phyloP scores from a whole-genome alignment of 371 early-diverging fungal species.

The Globomyces sp. region DNA sequence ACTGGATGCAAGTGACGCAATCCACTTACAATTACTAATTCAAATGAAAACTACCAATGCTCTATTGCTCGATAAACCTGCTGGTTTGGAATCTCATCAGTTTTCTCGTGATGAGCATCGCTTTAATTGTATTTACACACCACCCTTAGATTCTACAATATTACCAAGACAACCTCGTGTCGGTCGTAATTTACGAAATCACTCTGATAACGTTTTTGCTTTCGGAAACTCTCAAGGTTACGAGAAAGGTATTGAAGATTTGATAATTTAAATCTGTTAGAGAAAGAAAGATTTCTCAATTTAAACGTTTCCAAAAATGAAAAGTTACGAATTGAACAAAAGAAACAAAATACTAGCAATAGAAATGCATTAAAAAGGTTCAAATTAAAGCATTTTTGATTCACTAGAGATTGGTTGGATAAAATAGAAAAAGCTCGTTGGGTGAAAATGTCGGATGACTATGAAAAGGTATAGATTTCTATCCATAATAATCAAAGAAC shows the following conservation, averaged over 20 bases:
- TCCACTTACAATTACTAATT: neutral
- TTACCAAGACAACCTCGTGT: slow-evolving; percentile 25
- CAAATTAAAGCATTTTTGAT: neutral
- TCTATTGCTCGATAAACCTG: slow-evolving; percentile 13
- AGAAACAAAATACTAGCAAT: neutral
- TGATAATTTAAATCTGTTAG: neutral
- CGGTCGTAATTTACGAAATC: slow-evolving; percentile 37
- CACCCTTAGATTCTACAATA: neutral
- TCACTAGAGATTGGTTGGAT: slow-evolving; percentile 28
- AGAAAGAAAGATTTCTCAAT: slow-evolving; percentile 20
- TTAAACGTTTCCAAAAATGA: neutral
- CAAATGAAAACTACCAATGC: neutral
- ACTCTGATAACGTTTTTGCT: slow-evolving; percentile 34
- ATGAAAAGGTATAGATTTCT: slow-evolving; percentile 15
- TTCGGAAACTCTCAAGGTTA: slow-evolving; percentile 36
- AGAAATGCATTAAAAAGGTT: slow-evolving; percentile 17
- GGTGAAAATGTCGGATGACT: slow-evolving; percentile 27
- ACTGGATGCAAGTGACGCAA: too few species aligned
- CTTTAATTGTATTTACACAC: slow-evolving; percentile 8
- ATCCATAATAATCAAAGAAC: slow-evolving; percentile 15
- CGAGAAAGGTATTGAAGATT: neutral
- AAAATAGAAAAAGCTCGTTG: slow-evolving; percentile 34
- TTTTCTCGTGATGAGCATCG: slow-evolving; percentile 22
- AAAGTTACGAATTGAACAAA: slow-evolving; percentile 6
- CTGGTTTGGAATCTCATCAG: slow-evolving; percentile 24